These are phyloP conservation scores for Aspergillus asperescens DNA, from an alignment of 495 filamentous ascomycete species.

Conservation along the genomic window DNA sequence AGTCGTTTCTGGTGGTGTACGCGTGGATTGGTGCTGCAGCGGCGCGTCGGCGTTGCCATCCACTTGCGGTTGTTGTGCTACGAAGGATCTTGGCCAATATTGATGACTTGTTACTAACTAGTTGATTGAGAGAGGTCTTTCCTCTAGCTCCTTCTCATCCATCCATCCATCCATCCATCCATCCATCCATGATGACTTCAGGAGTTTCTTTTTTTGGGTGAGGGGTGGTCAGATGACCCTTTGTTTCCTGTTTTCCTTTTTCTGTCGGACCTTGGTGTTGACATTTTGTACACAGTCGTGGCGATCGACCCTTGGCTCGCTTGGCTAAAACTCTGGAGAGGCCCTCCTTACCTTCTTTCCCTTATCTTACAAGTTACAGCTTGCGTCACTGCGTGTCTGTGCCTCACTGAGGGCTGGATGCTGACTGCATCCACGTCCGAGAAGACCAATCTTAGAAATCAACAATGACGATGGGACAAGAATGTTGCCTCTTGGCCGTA, in stretches of 20 bases:
- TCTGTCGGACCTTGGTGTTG: too few relatives aligned
- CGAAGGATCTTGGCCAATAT: neutral
- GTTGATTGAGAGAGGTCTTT: too few relatives aligned
- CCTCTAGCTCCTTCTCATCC: neutral
- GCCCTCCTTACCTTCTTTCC: slow-evolving; percentile 1
- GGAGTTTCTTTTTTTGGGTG: too few relatives aligned
- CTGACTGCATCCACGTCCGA: neutral
- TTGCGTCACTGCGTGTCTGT: neutral
- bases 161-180: neutral
- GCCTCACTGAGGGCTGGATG: too few relatives aligned
- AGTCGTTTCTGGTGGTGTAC: neutral
- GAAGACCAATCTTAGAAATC: neutral
- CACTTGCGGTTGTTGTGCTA: neutral
- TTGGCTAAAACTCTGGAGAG: neutral
- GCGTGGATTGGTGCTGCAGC: neutral
- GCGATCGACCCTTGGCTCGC: slow-evolving; percentile 1
- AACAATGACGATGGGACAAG: neutral
- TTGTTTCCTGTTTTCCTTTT: neutral
- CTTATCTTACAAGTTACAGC: neutral
- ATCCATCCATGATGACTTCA: too few relatives aligned
- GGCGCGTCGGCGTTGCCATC: neutral
- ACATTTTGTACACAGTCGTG: neutral
- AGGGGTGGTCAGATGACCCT: neutral
- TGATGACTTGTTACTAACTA: neutral
- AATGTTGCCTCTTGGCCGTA: neutral